These are phyloP conservation scores for Fusarium solani-melongenae DNA, from an alignment of 2,329 filamentous ascomycete species.

Conservation along the genomic window DNA sequence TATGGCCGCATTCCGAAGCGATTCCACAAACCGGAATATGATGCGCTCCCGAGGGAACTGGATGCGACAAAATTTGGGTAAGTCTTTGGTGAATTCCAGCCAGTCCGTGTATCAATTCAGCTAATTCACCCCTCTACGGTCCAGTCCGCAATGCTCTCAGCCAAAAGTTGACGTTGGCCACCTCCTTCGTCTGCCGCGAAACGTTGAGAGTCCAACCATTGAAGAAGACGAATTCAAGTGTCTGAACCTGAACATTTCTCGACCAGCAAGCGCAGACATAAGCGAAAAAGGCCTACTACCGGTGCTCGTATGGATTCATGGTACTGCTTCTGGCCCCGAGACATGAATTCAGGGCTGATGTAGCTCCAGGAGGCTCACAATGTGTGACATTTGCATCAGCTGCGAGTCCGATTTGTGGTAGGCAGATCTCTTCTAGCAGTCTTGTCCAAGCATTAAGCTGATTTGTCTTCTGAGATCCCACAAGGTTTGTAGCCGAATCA, in stretches of 20 bases:
- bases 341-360: not conserved
- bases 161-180: conserved; percentile 53
- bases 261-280: conserved; percentile 29
- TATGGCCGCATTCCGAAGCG: conserved; percentile 5
- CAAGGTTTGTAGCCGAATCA: conserved; percentile 50
- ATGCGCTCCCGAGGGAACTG: not conserved
- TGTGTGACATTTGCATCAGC: conserved; percentile 56
- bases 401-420: conserved; percentile 55
- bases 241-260: conserved; percentile 55
- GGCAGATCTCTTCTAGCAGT: not conserved
- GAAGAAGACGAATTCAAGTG: conserved; percentile 56
- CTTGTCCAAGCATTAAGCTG: not conserved
- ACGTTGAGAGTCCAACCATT: conserved; percentile 35
- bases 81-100: not conserved
- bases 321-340: conserved; percentile 9
- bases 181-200: conserved; percentile 54
- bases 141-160: conserved; percentile 56
- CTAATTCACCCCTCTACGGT: not conserved
- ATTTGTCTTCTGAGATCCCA: conserved; percentile 39
- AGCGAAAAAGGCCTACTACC: conserved; percentile 39
- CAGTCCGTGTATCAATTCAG: not conserved
- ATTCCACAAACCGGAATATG: conserved; percentile 5
- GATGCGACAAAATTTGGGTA: conserved; percentile 4
- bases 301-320: conserved; percentile 59
- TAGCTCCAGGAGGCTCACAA: conserved; percentile 52